Conservation (phyloP, 2,329 filamentous ascomycete species). For the Paracamarosporium sp. region DNA sequence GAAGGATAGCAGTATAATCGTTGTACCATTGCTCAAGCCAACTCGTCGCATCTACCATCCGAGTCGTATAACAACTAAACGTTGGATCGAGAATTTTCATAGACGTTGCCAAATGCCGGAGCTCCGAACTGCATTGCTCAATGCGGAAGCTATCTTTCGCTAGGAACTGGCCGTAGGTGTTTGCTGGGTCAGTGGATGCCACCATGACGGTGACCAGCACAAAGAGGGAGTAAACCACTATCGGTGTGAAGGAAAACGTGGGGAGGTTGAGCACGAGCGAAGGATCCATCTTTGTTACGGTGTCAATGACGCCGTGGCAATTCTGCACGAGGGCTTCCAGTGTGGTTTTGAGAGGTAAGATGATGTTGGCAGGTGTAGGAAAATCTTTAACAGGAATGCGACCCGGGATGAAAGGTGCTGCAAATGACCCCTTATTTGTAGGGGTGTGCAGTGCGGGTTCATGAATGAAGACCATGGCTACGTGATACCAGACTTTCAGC, state of each 20-base stretch:
- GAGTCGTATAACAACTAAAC: conserved; percentile 32
- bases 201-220: conserved; percentile 32
- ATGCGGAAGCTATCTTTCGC: conserved; percentile 25
- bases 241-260: conserved; percentile 31
- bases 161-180: conserved; percentile 30
- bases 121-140: conserved; percentile 25
- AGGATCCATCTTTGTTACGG: conserved; percentile 29
- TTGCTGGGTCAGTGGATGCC: conserved; percentile 27
- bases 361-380: conserved; percentile 26
- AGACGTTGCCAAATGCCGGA: conserved; percentile 20
- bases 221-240: conserved; percentile 29
- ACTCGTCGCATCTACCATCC: conserved; percentile 33
- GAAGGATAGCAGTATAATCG: conserved; percentile 29
- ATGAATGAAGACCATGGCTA: conserved; percentile 30
- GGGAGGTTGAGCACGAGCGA: conserved; percentile 28
- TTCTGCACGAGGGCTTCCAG: conserved; percentile 26
- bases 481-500: conserved; percentile 33
- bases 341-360: conserved; percentile 19
- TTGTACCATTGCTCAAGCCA: conserved; percentile 36
- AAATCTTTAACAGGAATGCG: conserved; percentile 34
- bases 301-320: conserved; percentile 32
- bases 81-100: conserved; percentile 29
- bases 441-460: conserved; percentile 33
- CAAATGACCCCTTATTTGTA: conserved; percentile 33
- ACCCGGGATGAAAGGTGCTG: conserved; percentile 32